Evolutionary conservation across 1,139 yeast species (phyloP).

Genomic region (Taphrina pruni): DNA sequence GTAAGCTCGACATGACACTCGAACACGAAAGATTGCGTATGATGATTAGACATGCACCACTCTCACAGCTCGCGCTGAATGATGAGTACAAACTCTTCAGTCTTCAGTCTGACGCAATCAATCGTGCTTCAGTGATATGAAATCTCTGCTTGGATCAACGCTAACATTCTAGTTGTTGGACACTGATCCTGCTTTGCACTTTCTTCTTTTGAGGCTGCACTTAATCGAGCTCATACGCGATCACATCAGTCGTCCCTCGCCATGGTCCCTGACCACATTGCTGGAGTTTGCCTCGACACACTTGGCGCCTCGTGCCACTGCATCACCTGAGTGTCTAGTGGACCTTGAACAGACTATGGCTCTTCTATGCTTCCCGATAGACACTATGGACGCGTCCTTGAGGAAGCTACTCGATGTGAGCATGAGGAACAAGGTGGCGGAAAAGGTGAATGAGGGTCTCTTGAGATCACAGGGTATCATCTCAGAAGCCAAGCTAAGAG

Average conservation of each 20-base stretch:
- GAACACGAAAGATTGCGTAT: slow-evolving; percentile 16
- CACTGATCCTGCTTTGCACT: slow-evolving; percentile 51
- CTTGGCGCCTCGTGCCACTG: slow-evolving; percentile 52
- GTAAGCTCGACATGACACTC: slow-evolving; percentile 23
- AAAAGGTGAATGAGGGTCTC: slow-evolving; percentile 52
- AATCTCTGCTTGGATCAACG: not conserved
- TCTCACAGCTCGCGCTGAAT: slow-evolving; percentile 46
- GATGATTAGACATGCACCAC: slow-evolving; percentile 50
- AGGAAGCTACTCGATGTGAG: slow-evolving; percentile 51
- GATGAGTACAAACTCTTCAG: slow-evolving; percentile 48
- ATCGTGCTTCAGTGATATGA: not conserved
- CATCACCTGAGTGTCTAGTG: slow-evolving; percentile 49
- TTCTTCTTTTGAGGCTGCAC: slow-evolving; percentile 53
- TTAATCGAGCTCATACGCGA: slow-evolving; percentile 54
- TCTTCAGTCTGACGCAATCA: slow-evolving; percentile 48
- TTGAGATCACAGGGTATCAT: slow-evolving; percentile 51
- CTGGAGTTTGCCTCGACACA: slow-evolving; percentile 54
- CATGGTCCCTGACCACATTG: slow-evolving; percentile 47
- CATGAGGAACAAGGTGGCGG: slow-evolving; percentile 52
- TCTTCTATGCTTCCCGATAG: slow-evolving; percentile 53
- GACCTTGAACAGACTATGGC: slow-evolving; percentile 56
- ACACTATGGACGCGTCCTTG: slow-evolving; percentile 49
- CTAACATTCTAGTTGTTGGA: slow-evolving; percentile 49
- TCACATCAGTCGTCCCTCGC: slow-evolving; percentile 46
- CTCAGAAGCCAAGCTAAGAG: slow-evolving; percentile 51